Evolutionary conservation across 2,329 filamentous ascomycete species (phyloP), one percentile per base, ranked within the genome.

Genomic region (Aspergillus texensis): DNA sequence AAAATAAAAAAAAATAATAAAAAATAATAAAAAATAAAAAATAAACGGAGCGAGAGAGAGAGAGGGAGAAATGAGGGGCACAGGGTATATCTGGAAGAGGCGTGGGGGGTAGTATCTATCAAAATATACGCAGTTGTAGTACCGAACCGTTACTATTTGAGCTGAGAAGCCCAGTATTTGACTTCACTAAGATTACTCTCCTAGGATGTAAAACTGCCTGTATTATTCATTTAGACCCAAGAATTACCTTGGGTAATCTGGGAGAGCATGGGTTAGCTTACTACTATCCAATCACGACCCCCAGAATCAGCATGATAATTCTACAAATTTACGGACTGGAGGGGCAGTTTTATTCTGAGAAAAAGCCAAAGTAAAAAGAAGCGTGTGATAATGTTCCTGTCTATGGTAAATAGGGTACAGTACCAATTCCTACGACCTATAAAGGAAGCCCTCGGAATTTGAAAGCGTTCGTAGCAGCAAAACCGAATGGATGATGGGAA

Each of bases 201-300:
- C 54, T 24, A 48, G 21, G 21, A 21, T 32, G 19, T 56, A 26
- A 19, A 26, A 53, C 14, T 30, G 50, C 50, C 16, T 53, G 50
- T 32, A n/a, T 32, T 19, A 9, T 32, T 52, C 21, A 14, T 19
- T 28, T 48, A 12, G 24, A 26, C 12, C 12, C 21, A 28, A 48
- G 24, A 8, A 28, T 8, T 41, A 34, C 8, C 34, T 36, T 16
- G 12, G 14, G 6, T 19, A 52, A 43, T 45, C 14, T 12, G 5
- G 43, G 60, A 52, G 46, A 58, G 53, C 12, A 26, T 14, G 46
- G 21, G 46, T 43, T 57, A 45, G 30, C 12, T 21, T 53, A 52
- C 28, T 52, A 26, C n/a, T 32, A 6, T 45, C 60, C 60, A 65
- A 65, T 58, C 53, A 61, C 46, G 57, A 53, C 8, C 6, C 26